Evolutionary conservation across 106 monocot species (phyloP), one percentile per base, ranked within the genome.

Genomic region (Narthecium ossifragum): DNA sequence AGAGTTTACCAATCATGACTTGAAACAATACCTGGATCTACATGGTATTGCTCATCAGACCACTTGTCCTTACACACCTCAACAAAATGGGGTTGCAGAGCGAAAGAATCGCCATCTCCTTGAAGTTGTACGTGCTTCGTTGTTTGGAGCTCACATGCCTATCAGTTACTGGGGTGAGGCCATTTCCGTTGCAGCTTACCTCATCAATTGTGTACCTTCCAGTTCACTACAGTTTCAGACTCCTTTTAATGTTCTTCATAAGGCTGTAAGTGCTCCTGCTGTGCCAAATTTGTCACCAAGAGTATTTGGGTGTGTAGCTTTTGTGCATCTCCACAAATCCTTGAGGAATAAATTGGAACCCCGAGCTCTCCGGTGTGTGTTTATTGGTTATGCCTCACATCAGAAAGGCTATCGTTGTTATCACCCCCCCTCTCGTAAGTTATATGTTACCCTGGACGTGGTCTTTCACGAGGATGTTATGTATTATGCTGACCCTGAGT

Each of bases 1-100:
- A 1, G 51, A 38, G 13, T 64, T 37, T 13, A 2, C 34, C 12
- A 32, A 46, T 34, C 1, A 31, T 10, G 1, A 6, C 0, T 39
- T 64, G 6, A 12, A 1, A 34, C 8, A 53, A 13, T 37, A 17
- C 22, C 12, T 64, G 3, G 8, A 33, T 37, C 14, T 12, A 17
- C 9, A 29, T 26, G 66, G 55, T 11, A 56, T 66, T 55, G 3
- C 18, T 10, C 55, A 66, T 41, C 55, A 66, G 21, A 29, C 26
- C 2, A 18, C 66, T 31, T 55, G 46, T 23, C 21, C 40, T 22
- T 46, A 67, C 11, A 31, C 55, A 12, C 57, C 57, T 30, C 32
- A 55, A 67, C 55, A 57, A 36, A 67, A 67, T 34, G 57, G 67
- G 0, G 46, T 48, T 0, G 32, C 45, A 0, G 47, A 57, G 11